A percentile compares a stretch with the other conserved stretches of the same genome.
phyloP scores from a whole-genome alignment of 805 yeast genomes.

The Sugiyamaella valdiviana region DNA sequence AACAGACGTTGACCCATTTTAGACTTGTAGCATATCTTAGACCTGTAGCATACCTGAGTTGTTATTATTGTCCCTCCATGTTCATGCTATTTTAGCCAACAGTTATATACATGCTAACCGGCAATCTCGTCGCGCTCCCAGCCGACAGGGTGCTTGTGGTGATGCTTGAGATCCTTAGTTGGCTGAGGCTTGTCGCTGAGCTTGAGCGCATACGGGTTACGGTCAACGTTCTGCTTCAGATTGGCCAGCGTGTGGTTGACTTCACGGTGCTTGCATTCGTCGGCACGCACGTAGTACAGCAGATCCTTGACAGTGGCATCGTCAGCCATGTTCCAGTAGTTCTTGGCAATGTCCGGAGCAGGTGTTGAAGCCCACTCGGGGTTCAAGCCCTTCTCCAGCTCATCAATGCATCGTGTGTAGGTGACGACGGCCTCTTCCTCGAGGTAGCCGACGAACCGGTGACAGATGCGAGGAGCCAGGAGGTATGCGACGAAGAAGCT shows the following conservation, averaged over 20 bases:
- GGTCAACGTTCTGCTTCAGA: conserved; percentile 44
- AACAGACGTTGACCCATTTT: too few relatives aligned
- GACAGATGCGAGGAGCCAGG: conserved; percentile 57
- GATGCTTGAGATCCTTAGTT: conserved; percentile 27
- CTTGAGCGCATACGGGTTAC: conserved; percentile 61
- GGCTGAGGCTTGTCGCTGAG: conserved; percentile 35
- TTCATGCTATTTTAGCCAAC: too few relatives aligned
- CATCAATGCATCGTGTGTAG: conserved; percentile 53
- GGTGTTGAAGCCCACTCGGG: conserved; percentile 39
- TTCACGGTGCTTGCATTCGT: conserved; percentile 73
- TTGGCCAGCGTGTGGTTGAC: conserved; percentile 74
- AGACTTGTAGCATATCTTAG: too few relatives aligned
- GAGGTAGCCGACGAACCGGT: conserved; percentile 68
- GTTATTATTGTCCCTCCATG: too few relatives aligned
- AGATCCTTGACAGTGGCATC: conserved; percentile 53
- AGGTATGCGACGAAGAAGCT: conserved; percentile 56
- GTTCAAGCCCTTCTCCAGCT: conserved; percentile 45
- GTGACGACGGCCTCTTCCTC: conserved; percentile 75
- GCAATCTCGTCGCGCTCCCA: conserved; percentile 34
- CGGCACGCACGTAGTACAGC: conserved; percentile 59
- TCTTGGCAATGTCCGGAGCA: conserved; percentile 46
- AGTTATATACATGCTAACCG: conserved; percentile 4
- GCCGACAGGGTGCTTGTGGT: conserved; percentile 26
- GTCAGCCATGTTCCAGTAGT: conserved; percentile 55
- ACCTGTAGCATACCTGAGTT: too few relatives aligned